phyloP scores from a whole-genome alignment of 106 monocot genomes.

The Triglochin maritima region DNA sequence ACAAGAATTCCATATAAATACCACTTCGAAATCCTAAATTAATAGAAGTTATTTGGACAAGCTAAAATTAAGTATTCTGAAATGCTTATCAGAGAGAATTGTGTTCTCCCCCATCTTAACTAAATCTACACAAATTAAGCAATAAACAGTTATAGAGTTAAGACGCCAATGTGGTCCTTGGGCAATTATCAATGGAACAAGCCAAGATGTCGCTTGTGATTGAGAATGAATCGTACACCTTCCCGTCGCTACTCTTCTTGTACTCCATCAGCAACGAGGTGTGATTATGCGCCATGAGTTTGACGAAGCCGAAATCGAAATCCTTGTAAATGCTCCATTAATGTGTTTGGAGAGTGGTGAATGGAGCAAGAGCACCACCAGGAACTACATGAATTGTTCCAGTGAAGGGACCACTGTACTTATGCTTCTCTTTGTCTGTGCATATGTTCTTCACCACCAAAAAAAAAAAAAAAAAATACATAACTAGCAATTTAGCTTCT shows the following conservation, averaged over 20 bases:
- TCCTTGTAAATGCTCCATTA: conserved; percentile 73
- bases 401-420: conserved; percentile 46
- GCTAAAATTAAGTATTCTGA: neutral
- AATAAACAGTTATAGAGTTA: conserved; percentile 6
- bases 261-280: conserved; percentile 53
- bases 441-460: conserved; percentile 11
- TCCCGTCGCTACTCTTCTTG: conserved; percentile 63
- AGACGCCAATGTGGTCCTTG: conserved; percentile 46
- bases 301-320: conserved; percentile 60
- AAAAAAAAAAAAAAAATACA: neutral
- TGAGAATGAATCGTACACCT: conserved; percentile 60
- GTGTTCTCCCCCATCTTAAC: too few relatives aligned
- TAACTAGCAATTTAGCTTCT: neutral
- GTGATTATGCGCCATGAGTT: conserved; percentile 67
- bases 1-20: too few relatives aligned
- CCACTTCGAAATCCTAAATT: too few relatives aligned
- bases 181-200: conserved; percentile 53
- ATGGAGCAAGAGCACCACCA: conserved; percentile 64
- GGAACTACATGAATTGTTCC: conserved; percentile 90
- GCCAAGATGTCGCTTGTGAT: conserved; percentile 52
- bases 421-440: conserved; percentile 14
- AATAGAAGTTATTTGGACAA: too few relatives aligned
- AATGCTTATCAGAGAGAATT: neutral
- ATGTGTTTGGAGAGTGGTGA: conserved; percentile 19
- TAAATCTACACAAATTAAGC: neutral